phyloP scores from a whole-genome alignment of 2,329 filamentous ascomycete species.

The Aspergillus candidus region DNA sequence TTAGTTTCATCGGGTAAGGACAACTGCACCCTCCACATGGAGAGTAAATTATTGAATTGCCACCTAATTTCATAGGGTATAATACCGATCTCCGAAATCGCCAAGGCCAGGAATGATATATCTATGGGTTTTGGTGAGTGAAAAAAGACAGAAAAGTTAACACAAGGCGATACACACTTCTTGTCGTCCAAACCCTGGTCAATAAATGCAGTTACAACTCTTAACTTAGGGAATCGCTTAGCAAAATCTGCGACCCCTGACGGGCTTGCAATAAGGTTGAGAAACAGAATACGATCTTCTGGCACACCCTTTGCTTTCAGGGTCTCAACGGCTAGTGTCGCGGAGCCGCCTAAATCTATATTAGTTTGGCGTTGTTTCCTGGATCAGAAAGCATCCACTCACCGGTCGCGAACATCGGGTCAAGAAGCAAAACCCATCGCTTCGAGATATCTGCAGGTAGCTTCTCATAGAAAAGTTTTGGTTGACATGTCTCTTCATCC shows the following conservation, averaged over 20 bases:
- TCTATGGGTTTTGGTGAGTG: slow-evolving; percentile 44
- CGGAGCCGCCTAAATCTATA: slow-evolving; percentile 66
- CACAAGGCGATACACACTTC: slow-evolving; percentile 62
- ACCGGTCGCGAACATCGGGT: slow-evolving; percentile 99
- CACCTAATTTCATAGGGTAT: slow-evolving; percentile 61
- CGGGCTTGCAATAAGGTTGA: slow-evolving; percentile 96
- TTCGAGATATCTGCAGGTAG: slow-evolving; percentile 87
- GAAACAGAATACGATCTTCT: slow-evolving; percentile 89
- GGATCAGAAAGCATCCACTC: slow-evolving; percentile 11
- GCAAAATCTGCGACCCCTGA: slow-evolving; percentile 87
- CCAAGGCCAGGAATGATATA: slow-evolving; percentile 93
- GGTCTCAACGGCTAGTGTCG: slow-evolving; percentile 94
- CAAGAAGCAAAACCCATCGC: slow-evolving; percentile 86
- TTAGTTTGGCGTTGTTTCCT: slow-evolving; percentile 2
- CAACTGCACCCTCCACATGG: too few relatives aligned
- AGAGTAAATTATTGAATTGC: too few relatives aligned
- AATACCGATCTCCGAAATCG: slow-evolving; percentile 94
- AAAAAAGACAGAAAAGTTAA: not conserved
- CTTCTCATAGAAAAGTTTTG: slow-evolving; percentile 96
- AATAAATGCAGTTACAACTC: slow-evolving; percentile 92
- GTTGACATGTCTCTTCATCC: slow-evolving; percentile 88
- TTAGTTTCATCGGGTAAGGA: too few relatives aligned
- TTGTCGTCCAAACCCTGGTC: slow-evolving; percentile 95
- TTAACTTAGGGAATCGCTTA: slow-evolving; percentile 77
- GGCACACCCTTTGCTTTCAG: slow-evolving; percentile 84